Base-by-base conservation (phyloP, 163 green algal species). In the Volvox carteri region DNA sequence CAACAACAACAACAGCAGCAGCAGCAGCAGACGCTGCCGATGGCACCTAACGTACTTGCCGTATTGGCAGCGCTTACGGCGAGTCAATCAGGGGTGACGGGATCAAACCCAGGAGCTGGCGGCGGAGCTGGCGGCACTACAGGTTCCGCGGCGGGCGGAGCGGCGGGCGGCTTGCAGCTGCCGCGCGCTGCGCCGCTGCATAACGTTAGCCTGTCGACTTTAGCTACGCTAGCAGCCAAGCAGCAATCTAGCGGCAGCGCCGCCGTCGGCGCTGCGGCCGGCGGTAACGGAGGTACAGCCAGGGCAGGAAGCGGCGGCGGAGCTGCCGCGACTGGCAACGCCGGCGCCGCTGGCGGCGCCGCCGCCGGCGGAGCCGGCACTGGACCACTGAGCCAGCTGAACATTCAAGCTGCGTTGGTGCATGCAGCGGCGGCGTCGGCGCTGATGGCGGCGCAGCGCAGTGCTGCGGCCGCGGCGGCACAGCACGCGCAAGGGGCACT, bases 371-470 rank as follows among this genome's bases (percentile, higher is more conserved):
- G 52, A 1, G 62, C 62, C 52, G 23, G 25, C 35, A 23, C 54
- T 23, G 7, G 19, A 23, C 54, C 25, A 11, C 28, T 65, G 54
- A 41, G 33, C 30, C 12, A n/a, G 0, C 30, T 80, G 25, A 52
- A 68, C 18, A 14, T 80, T 33, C 78, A 86, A 52, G 78, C 78
- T 1, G 78, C 78, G 16, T n/a, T 86, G 19, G 52, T 73, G 30
- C 78, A 86, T 23, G 56, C 56, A 21, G 78, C 78, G 14, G 56
- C 78, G 7, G 58, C 60, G 42, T 73, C 78, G 14, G 58, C 60
- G 0, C 19, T 86, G 12, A 65, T 78, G 42, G 78, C 60, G 28
- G 78, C 78, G 42, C 78, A 77, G 58, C 78, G 78, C 4, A 86
- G 70, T 42, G 78, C 78, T n/a, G 60, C 30, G 30, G 78, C 78